Percentiles rank a stretch among this genome's conserved stretches.
phyloP scores from a whole-genome alignment of 257 asterid species.

The Asclepias syriaca region DNA sequence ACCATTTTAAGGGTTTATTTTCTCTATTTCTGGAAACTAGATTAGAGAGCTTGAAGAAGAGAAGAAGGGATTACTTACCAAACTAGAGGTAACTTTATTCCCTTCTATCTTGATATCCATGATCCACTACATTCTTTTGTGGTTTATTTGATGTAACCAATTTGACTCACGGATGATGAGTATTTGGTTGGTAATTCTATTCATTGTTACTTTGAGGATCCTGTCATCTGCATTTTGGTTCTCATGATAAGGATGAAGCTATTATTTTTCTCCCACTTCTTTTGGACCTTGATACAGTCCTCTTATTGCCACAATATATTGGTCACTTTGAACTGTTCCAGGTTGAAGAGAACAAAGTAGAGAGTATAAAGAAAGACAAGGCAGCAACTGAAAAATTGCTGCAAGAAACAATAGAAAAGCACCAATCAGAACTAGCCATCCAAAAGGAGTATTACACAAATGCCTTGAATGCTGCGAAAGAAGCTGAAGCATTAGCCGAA shows the following conservation, averaged over 20 bases:
- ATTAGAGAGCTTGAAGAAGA: constrained; percentile 98
- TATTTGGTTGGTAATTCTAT: neutral
- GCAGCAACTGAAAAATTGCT: constrained; percentile 84
- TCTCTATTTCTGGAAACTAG: constrained; percentile 63
- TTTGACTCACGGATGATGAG: neutral
- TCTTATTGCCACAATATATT: neutral
- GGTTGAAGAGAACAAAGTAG: constrained; percentile 97
- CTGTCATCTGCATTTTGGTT: neutral
- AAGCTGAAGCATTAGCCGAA: constrained; percentile 96
- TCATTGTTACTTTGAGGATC: neutral
- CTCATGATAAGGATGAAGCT: neutral
- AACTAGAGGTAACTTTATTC: constrained; percentile 61
- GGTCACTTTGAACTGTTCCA: constrained; percentile 22
- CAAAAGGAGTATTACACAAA: constrained; percentile 85
- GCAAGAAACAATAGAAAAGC: constrained; percentile 91
- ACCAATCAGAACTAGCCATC: constrained; percentile 77
- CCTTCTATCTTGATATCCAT: constrained; percentile 5
- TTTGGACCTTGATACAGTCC: neutral
- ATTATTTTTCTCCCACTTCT: neutral
- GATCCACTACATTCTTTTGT: neutral
- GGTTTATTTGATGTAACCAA: neutral
- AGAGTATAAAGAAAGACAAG: constrained; percentile 87
- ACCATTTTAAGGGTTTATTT: constrained; percentile 22
- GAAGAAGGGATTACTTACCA: constrained; percentile 80
- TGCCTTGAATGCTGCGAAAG: constrained; percentile 86